Percentiles rank a stretch among this genome's conserved stretches.
These are phyloP conservation scores for Chalaropsis thielavioides DNA, from an alignment of 2,329 filamentous ascomycete species.

Conservation along the genomic window DNA sequence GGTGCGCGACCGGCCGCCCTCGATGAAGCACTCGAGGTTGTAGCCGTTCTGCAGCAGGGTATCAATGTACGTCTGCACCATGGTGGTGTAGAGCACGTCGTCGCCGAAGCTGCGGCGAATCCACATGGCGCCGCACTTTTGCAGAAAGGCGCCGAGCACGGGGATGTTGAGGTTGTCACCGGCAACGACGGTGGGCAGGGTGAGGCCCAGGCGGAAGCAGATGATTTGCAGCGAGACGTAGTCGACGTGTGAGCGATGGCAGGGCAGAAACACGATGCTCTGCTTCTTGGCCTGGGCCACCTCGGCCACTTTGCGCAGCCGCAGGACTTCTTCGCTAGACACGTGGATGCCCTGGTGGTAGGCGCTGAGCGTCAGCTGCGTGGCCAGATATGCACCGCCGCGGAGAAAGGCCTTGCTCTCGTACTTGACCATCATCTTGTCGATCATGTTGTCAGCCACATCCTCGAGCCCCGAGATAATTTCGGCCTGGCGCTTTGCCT, in stretches of 20 bases:
- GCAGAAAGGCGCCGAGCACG: conserved; percentile 73
- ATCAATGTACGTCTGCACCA: conserved; percentile 96
- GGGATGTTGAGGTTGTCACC: conserved; percentile 96
- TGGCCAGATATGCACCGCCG: conserved; percentile 76
- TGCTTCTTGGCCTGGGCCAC: conserved; percentile 75
- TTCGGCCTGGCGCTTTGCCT: conserved; percentile 13
- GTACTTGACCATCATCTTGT: conserved; percentile 98
- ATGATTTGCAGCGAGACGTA: conserved; percentile 92
- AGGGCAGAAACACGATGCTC: conserved; percentile 89
- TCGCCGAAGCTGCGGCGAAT: conserved; percentile 87
- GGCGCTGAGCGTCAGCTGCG: conserved; percentile 77
- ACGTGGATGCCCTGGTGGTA: conserved; percentile 98
- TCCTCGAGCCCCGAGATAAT: conserved; percentile 52
- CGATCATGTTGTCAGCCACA: conserved; percentile 73
- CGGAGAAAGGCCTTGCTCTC: conserved; percentile 88
- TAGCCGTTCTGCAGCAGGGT: conserved; percentile 78
- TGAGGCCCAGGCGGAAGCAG: conserved; percentile 83
- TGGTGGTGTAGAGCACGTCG: conserved; percentile 73
- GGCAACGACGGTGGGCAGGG: conserved; percentile 78
- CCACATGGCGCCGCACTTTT: conserved; percentile 96
- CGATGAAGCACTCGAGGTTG: conserved; percentile 96
- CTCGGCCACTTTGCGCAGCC: conserved; percentile 67
- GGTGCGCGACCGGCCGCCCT: conserved; percentile 82
- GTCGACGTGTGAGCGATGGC: conserved; percentile 88
- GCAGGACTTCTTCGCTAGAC: conserved; percentile 80